Conservation (phyloP, 495 filamentous ascomycete species). For the Annulohypoxylon nitens region DNA sequence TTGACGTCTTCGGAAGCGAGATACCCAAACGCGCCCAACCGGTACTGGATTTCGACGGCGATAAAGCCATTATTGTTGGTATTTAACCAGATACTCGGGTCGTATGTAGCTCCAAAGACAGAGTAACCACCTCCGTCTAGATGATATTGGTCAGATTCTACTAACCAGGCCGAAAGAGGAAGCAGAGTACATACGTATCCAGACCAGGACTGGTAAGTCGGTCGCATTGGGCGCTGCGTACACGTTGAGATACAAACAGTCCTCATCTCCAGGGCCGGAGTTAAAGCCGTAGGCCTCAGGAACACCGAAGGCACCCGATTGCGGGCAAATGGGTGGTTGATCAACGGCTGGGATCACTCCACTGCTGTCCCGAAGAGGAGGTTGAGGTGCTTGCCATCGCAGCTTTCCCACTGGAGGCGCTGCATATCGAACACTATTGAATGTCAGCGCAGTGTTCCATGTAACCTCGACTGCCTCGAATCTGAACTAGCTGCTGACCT, state of each 20-base stretch:
- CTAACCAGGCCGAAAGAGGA: background rate
- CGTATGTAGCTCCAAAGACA: conserved; percentile 56
- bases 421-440: conserved; percentile 51
- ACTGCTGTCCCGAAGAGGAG: conserved; percentile 35
- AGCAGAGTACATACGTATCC: conserved; percentile 51
- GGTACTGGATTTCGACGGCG: conserved; percentile 62
- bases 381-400: conserved; percentile 52
- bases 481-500: conserved; percentile 43
- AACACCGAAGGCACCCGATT: conserved; percentile 48
- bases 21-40: conserved; percentile 65
- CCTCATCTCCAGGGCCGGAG: conserved; percentile 57
- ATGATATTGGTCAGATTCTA: conserved; percentile 11
- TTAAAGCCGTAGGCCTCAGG: conserved; percentile 39
- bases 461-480: background rate
- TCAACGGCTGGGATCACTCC: conserved; percentile 43
- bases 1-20: conserved; percentile 56
- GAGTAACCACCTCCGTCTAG: conserved; percentile 59
- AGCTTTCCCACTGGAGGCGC: conserved; percentile 51
- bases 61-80: conserved; percentile 62
- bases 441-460: conserved; percentile 24
- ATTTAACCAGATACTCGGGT: conserved; percentile 55
- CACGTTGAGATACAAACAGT: conserved; percentile 67
- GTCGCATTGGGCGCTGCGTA: conserved; percentile 57
- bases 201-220: conserved; percentile 56
- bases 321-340: conserved; percentile 52